Conservation (phyloP, 2,329 filamentous ascomycete genomes). For the Immersiporthe knoxdaviesiana region DNA sequence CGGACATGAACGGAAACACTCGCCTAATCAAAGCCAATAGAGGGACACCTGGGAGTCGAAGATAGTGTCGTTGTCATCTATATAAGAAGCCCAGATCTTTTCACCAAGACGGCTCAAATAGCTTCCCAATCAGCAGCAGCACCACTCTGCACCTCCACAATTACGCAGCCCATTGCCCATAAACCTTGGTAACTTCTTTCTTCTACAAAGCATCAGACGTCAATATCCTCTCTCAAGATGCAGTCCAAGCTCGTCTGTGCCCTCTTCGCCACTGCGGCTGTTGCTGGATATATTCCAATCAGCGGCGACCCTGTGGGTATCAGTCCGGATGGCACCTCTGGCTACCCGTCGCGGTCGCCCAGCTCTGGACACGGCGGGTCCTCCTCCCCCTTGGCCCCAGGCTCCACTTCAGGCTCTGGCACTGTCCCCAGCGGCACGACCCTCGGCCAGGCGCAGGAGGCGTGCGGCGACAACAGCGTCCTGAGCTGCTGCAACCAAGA, state of each 20-base stretch:
- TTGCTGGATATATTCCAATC: slow-evolving; percentile 4
- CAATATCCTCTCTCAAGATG: not conserved
- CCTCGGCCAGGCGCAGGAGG: not conserved
- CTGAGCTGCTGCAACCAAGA: slow-evolving; percentile 14
- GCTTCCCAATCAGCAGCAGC: not conserved
- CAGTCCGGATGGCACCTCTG: not conserved
- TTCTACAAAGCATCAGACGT: not conserved
- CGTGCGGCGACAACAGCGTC: not conserved
- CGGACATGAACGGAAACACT: not conserved
- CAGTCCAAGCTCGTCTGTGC: not conserved
- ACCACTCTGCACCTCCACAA: not conserved
- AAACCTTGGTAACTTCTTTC: not conserved
- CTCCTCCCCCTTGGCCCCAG: not conserved
- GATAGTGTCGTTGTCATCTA: not conserved
- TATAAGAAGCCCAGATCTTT: not conserved
- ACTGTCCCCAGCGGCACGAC: not conserved
- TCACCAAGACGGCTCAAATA: not conserved
- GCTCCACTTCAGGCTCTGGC: not conserved
- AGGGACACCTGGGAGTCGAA: not conserved
- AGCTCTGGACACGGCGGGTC: not conserved
- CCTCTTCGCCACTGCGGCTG: slow-evolving; percentile 2
- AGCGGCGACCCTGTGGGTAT: not conserved
- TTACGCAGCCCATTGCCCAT: not conserved
- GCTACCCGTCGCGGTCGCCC: not conserved
- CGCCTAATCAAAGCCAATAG: not conserved